Conservation (phyloP, 2,329 filamentous ascomycete genomes). For the Pseudofabraea citricarpa region DNA sequence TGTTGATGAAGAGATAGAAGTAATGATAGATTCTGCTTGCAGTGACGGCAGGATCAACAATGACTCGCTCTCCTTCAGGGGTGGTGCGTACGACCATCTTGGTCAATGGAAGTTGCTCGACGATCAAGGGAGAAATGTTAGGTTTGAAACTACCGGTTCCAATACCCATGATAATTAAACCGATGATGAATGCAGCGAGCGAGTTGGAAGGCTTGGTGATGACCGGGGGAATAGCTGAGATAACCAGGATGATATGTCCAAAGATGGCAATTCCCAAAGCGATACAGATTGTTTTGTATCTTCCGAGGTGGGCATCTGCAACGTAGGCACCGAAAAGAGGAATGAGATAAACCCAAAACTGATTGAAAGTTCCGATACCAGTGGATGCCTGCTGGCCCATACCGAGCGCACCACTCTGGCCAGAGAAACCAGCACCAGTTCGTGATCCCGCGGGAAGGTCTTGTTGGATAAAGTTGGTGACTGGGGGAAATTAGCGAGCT, state of each 20-base stretch:
- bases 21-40: constrained; percentile 59
- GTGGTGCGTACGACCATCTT: constrained; percentile 44
- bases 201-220: constrained; percentile 47
- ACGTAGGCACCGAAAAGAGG: constrained; percentile 48
- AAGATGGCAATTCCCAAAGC: constrained; percentile 46
- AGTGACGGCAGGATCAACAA: constrained; percentile 55
- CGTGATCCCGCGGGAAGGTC: constrained; percentile 36
- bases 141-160: constrained; percentile 70
- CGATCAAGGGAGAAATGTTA: constrained; percentile 61
- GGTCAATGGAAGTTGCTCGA: constrained; percentile 53
- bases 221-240: constrained; percentile 56
- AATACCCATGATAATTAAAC: constrained; percentile 60
- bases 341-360: constrained; percentile 46
- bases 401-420: constrained; percentile 34
- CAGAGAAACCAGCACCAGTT: constrained; percentile 38
- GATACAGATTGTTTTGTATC: constrained; percentile 56
- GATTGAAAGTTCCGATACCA: constrained; percentile 42
- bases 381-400: constrained; percentile 46
- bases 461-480: constrained; percentile 48
- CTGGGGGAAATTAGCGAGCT: constrained; percentile 19
- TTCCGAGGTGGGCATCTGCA: constrained; percentile 62
- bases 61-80: constrained; percentile 51
- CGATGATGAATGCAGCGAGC: constrained; percentile 56
- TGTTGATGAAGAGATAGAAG: constrained; percentile 69
- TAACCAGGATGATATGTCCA: constrained; percentile 60